Evolutionary conservation across 345 rosid genomes (phyloP), one percentile per base, ranked within the genome.

Genomic region (Leavenworthia alabamica): DNA sequence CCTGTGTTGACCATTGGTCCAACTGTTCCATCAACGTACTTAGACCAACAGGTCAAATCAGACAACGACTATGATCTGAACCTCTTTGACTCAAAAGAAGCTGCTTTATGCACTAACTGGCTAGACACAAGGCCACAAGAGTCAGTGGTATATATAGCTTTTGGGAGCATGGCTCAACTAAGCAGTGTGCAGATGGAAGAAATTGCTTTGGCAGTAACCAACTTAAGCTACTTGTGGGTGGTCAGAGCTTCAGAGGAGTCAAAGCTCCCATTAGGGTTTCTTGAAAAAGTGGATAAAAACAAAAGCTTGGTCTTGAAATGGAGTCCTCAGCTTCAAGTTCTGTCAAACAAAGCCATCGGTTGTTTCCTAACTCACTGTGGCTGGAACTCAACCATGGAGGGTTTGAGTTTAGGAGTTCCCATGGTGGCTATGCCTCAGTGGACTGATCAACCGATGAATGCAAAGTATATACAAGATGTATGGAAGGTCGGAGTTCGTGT

Each of bases 351-450:
- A 40, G 67, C 83, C 5, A 46, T 77, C 0, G 92, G 88, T 36
- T 85, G 86, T 41, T 85, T 85, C 62, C 55, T 85, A 33, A 83
- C 78, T 1, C 92, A 85, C 9, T 76, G 85, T 39, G 86, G 92
- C 1, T 85, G 92, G 92, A 85, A 85, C 50, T 82, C 82, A 2
- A 82, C 83, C 0, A 59, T 82, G 8, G 83, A 82, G 71, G 83
- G 73, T 0, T 32, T 82, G 74, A 33, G 73, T 66, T 68, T 82
- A 61, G 82, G 85, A 7, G 76, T 76, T 31, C 82, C 82, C 1
- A 78, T 81, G 79, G 77, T 81, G 67, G 78, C 75, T n/a, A 81
- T 81, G 82, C 81, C 85, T 3, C 82, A 78, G 15, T 73, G 80
- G 85, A 73, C 79, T 0, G 82, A 81, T 36, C 86, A 82, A 22